Conservation (phyloP, 2,329 filamentous ascomycete species). For the Aspergillus sp. region DNA sequence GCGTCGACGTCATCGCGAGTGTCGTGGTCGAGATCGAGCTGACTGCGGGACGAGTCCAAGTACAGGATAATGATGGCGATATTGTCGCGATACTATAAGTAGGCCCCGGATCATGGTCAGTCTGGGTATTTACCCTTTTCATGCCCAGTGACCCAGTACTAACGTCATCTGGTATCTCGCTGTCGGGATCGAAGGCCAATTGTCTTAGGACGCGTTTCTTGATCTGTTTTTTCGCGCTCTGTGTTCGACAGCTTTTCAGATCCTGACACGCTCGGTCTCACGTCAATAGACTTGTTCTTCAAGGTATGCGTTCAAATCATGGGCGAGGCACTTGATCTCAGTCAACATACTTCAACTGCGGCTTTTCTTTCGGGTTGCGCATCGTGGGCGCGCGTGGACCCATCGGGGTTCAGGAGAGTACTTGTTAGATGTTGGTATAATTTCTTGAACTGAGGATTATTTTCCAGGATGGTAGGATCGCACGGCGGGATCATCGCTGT, state of each 20-base stretch:
- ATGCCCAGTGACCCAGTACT: neutral
- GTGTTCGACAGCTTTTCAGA: constrained; percentile 33
- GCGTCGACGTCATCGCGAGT: constrained; percentile 19
- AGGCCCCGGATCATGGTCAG: neutral
- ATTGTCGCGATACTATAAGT: constrained; percentile 32
- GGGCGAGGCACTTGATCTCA: neutral
- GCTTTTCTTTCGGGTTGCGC: constrained; percentile 29
- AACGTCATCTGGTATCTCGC: constrained; percentile 34
- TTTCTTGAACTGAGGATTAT: constrained; percentile 43
- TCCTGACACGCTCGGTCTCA: constrained; percentile 24
- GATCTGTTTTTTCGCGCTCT: constrained; percentile 32
- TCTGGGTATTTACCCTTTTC: neutral
- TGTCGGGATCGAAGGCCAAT: constrained; percentile 33
- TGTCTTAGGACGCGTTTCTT: constrained; percentile 31
- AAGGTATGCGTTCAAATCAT: neutral
- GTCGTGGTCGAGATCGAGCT: constrained; percentile 21
- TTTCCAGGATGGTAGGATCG: constrained; percentile 37
- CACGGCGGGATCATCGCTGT: constrained; percentile 43
- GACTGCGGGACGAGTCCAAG: constrained; percentile 28
- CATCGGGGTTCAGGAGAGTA: constrained; percentile 39
- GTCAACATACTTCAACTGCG: constrained; percentile 31
- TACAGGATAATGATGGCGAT: constrained; percentile 38
- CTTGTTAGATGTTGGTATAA: constrained; percentile 41
- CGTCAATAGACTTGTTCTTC: neutral
- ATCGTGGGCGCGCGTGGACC: constrained; percentile 35